phyloP scores from a whole-genome alignment of 345 rosid genomes.

The Eucalyptus coolabah region DNA sequence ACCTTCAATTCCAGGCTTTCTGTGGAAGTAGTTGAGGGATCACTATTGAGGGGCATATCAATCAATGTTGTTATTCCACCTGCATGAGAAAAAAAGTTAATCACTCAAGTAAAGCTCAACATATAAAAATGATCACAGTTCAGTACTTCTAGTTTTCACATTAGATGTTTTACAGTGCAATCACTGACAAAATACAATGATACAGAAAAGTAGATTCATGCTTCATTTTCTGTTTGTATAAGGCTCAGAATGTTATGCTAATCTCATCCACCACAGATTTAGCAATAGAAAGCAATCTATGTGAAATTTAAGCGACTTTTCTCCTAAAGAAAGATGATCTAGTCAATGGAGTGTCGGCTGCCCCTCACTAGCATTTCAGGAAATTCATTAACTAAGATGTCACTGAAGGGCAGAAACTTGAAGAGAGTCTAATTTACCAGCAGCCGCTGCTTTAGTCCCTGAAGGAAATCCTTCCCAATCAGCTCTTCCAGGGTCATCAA shows the following conservation, averaged over 20 bases:
- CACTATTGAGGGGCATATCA: constrained; percentile 89
- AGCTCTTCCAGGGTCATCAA: constrained; percentile 95
- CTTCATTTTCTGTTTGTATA: not conserved
- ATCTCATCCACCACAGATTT: not conserved
- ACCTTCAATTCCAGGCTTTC: constrained; percentile 86
- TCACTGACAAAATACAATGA: not conserved
- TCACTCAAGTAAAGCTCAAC: not conserved
- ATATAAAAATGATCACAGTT: not conserved
- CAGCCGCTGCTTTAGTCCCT: constrained; percentile 97
- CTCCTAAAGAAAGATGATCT: not conserved
- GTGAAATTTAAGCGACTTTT: not conserved
- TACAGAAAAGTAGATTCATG: not conserved
- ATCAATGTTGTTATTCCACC: constrained; percentile 86
- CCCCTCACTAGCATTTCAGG: not conserved
- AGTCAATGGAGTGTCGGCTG: not conserved
- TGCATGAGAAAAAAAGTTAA: not conserved
- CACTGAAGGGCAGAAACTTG: not conserved
- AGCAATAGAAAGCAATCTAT: not conserved
- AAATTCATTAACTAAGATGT: not conserved
- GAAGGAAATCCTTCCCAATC: constrained; percentile 99
- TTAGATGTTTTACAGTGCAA: not conserved
- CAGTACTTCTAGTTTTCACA: not conserved
- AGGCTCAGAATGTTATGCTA: not conserved
- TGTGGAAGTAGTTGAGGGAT: constrained; percentile 69
- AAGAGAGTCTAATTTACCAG: constrained; percentile 30